Conservation (phyloP, 2,329 filamentous ascomycete species). For the Zelopaecilomyces penicillatus region DNA sequence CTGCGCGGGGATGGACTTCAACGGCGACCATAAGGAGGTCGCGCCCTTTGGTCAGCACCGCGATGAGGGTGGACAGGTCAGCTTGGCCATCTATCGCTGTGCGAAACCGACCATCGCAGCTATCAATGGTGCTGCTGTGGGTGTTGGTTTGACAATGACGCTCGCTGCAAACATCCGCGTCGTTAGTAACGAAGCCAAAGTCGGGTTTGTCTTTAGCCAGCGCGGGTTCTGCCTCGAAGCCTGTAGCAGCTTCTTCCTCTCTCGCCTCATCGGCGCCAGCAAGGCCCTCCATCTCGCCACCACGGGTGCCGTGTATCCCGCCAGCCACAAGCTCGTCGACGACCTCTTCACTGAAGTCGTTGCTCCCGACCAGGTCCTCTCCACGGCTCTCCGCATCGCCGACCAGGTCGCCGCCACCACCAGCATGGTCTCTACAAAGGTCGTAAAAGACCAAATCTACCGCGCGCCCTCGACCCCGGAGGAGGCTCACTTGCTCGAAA, state of each 20-base stretch:
- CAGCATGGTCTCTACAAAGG: conserved; percentile 51
- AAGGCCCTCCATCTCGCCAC: conserved; percentile 58
- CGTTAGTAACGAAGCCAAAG: conserved; percentile 49
- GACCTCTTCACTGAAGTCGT: conserved; percentile 60
- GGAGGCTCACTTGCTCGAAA: conserved; percentile 63
- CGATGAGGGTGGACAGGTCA: conserved; percentile 44
- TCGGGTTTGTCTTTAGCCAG: conserved; percentile 67
- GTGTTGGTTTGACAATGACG: conserved; percentile 55
- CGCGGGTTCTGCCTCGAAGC: conserved; percentile 67
- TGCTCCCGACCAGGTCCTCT: conserved; percentile 51
- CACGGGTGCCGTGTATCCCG: conserved; percentile 54
- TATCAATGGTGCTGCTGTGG: conserved; percentile 51
- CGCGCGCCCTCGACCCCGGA: conserved; percentile 51
- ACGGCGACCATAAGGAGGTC: conserved; percentile 20
- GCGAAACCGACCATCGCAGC: conserved; percentile 51
- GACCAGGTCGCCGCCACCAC: conserved; percentile 59
- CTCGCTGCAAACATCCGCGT: conserved; percentile 46
- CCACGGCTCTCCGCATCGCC: conserved; percentile 57
- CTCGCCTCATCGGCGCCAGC: conserved; percentile 56
- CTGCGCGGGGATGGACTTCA: conserved; percentile 51
- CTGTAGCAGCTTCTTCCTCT: conserved; percentile 62
- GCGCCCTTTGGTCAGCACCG: conserved; percentile 23
- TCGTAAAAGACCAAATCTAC: conserved; percentile 68
- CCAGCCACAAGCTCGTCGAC: conserved; percentile 41
- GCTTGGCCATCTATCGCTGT: conserved; percentile 48